Base-by-base conservation (phyloP, 2,329 filamentous ascomycete species). In the Aspergillus novofumigatus region DNA sequence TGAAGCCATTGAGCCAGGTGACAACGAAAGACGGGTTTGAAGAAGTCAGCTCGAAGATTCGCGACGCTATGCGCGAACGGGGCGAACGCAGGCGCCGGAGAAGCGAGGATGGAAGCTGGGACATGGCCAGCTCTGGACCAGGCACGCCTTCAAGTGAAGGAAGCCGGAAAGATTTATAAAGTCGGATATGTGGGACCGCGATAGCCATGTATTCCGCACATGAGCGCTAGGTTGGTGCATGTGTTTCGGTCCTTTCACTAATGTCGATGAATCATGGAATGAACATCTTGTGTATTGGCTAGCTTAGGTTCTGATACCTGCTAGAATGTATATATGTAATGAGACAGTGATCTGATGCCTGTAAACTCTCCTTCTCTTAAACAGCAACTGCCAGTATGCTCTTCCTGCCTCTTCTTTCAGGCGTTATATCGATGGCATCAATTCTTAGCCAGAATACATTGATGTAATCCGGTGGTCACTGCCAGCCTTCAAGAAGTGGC, bases 61-160 rank as follows among this genome's bases (percentile, higher is more conserved):
- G 90, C 54, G 89, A 87, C 64, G 91, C 91, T 4, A 96, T 97
- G 90, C 80, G 82, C 65, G 87, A 92, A 72, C 78, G 90, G n/a
- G 87, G 88, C 2, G 83, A 87, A 69, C 81, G 76, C 61, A 80
- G 89, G 63, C 75, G 81, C 55, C 79, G 81, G 51, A 75, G 74
- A 52, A 77, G 73, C 52, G 75, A 76, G 56, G 76, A 77, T 55
- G 67, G 67, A n/a, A 72, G 69, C 54, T 75, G 73, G 71, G 73
- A 75, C 42, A 69, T 73, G 68, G 69, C 66, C 49, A 76, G 72
- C 55, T 73, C 74, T 4, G 72, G 71, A 11, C 68, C 72, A 38
- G 59, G 63, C n/a, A 75, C 72, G 5, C 72, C 72, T 17, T 64
- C 68, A 9, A 70, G 67, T n/a, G 72, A 73, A 51, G 73, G 71